Conservation (phyloP, 1,139 yeast species). For the Wickerhamomyces sp. region DNA sequence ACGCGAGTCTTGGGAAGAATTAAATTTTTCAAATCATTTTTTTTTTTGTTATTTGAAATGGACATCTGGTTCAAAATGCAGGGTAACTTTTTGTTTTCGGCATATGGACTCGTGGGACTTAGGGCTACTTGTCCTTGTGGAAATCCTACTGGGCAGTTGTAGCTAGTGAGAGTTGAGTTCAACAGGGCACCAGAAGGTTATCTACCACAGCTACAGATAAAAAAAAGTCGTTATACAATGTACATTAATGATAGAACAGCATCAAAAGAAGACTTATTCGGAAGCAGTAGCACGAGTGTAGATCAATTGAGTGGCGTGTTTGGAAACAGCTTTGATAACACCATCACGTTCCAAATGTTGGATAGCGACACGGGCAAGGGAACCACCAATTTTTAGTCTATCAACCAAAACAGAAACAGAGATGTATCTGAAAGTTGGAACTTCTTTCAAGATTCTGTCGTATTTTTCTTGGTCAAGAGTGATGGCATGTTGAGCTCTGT, state of each 20-base stretch:
- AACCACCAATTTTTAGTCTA: slow-evolving; percentile 99
- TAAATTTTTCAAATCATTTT: too few species aligned
- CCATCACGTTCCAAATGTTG: slow-evolving; percentile 95
- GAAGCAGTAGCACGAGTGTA: slow-evolving; percentile 77
- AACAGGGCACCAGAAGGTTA: not conserved
- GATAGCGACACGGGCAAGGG: slow-evolving; percentile 97
- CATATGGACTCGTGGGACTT: too few species aligned
- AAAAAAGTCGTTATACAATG: slow-evolving; percentile 20
- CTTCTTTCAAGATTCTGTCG: slow-evolving; percentile 99
- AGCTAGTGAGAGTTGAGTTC: too few species aligned
- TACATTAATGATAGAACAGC: slow-evolving; percentile 17
- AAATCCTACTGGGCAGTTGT: too few species aligned
- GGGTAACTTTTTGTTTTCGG: too few species aligned
- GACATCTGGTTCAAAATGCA: too few species aligned
- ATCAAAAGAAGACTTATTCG: slow-evolving; percentile 36
- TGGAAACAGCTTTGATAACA: slow-evolving; percentile 88
- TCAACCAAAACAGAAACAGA: slow-evolving; percentile 98
- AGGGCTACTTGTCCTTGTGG: too few species aligned
- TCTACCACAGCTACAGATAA: too few species aligned
- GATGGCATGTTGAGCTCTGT: slow-evolving; percentile 98
- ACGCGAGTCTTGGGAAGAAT: too few species aligned
- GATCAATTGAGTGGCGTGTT: slow-evolving; percentile 96
- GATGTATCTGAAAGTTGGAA: slow-evolving; percentile 97
- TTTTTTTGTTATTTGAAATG: too few species aligned
- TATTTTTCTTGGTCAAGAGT: slow-evolving; percentile 96